phyloP scores from a whole-genome alignment of 768 basidiomycete genomes.

The Candolleomyces eurysporus region DNA sequence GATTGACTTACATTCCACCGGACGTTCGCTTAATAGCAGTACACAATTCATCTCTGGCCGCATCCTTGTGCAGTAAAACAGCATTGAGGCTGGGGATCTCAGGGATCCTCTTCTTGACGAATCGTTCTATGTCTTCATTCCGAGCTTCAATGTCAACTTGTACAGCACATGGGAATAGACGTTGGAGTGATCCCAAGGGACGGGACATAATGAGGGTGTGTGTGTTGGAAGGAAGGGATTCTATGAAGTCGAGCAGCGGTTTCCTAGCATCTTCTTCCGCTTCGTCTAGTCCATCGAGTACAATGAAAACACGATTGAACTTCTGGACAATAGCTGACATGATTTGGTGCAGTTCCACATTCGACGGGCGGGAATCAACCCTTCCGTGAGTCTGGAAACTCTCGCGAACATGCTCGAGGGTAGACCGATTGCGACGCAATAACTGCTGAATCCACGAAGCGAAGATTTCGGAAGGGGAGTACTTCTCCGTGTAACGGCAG shows the following conservation, averaged over 20 bases:
- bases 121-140: neutral
- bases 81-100: neutral
- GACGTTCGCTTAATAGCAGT: neutral
- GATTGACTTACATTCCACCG: neutral
- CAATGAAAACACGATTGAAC: neutral
- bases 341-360: neutral
- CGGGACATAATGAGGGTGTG: conserved; percentile 1
- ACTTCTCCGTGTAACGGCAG: conserved; percentile 1
- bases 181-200: neutral
- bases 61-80: neutral
- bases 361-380: neutral
- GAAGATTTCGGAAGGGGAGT: neutral
- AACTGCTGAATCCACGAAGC: neutral
- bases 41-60: neutral
- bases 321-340: neutral
- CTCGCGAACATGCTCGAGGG: neutral
- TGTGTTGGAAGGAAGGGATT: neutral
- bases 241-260: neutral
- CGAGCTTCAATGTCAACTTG: neutral
- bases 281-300: conserved; percentile 3
- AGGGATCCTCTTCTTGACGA: neutral
- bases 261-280: neutral
- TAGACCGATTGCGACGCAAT: neutral
- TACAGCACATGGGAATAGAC: neutral
- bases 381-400: neutral